phyloP scores from a whole-genome alignment of 345 rosid genomes.

The Lenwebbia sp. region DNA sequence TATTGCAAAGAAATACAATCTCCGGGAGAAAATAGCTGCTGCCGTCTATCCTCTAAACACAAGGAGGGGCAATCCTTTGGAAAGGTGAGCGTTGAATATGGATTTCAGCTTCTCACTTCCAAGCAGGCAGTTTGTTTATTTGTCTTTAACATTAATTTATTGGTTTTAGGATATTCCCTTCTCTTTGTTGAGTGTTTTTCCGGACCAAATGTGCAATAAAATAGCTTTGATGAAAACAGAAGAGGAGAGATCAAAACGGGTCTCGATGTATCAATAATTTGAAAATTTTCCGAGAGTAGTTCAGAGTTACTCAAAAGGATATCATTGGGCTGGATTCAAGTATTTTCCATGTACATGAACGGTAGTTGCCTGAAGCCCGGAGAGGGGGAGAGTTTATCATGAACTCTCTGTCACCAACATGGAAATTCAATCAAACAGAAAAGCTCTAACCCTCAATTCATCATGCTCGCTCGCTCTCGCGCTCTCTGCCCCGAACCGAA shows the following conservation, averaged over 20 bases:
- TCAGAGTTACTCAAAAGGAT: not conserved
- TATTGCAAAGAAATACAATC: constrained; percentile 74
- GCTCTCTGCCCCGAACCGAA: too few species aligned
- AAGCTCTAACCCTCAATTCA: too few species aligned
- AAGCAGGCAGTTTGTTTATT: not conserved
- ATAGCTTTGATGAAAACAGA: not conserved
- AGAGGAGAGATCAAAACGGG: not conserved
- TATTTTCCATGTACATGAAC: too few species aligned
- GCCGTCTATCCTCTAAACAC: constrained; percentile 45
- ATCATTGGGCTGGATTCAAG: not conserved
- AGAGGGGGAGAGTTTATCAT: not conserved
- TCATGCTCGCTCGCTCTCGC: too few species aligned
- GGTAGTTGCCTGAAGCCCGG: not conserved
- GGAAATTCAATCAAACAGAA: not conserved
- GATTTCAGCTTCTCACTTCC: not conserved
- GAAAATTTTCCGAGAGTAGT: not conserved
- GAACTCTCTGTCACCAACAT: not conserved
- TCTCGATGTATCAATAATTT: not conserved
- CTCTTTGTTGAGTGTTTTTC: not conserved
- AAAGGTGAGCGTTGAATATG: constrained; percentile 19
- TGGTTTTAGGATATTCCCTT: not conserved
- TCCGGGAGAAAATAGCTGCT: constrained; percentile 63
- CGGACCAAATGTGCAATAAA: not conserved
- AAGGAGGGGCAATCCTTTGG: constrained; percentile 42
- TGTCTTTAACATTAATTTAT: constrained; percentile 1